Base-by-base conservation (phyloP, 2,329 filamentous ascomycete genomes). In the Triangularia verruculosa region DNA sequence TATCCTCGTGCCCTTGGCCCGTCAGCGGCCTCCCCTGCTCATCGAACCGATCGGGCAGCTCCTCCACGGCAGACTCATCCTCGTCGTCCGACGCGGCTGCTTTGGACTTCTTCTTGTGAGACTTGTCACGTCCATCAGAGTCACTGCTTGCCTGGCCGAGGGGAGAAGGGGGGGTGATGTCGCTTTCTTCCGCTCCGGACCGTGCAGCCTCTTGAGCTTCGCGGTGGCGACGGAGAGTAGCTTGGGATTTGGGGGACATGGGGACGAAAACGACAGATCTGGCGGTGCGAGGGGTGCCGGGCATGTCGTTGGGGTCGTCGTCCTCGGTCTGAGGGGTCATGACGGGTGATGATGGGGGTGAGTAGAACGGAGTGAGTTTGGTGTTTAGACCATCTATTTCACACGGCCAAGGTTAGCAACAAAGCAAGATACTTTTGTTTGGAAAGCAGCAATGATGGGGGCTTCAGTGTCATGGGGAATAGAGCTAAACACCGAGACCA, bases 261-360 rank as follows among this genome's bases (percentile, higher is more conserved):
- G 82, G 82, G 2, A 78, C 76, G 61, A 83, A 84, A 1, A 73
- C 68, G 1, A 84, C 80, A 0, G 78, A 78, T 64, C 82, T 82
- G 22, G 69, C 25, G 12, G 68, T 66, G 13, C 65, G 62, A 3
- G 70, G 69, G 12, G 64, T 59, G 7, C 65, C 62, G 2, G 70
- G 69, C 4, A 64, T 57, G 28, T 68, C 64, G 3, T 25, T 22
- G 11, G 57, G 24, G 22, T 43, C 39, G 13, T 43, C 34, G 22
- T 13, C 22, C 27, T 58, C 32, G 39, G 32, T 13, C 11, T 39
- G 57, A 13, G 57, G 43, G 34, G 34, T 51, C 24, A 51, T 27
- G 12, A 61, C 59, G 8, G 57, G 15, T 5, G 67, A 25, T 54
- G 51, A 7, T 53, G 17, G 58, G 20, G 20, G 61, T 62, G 22